Conservation (phyloP, 2,329 filamentous ascomycete genomes). For the Didymella lethalis region DNA sequence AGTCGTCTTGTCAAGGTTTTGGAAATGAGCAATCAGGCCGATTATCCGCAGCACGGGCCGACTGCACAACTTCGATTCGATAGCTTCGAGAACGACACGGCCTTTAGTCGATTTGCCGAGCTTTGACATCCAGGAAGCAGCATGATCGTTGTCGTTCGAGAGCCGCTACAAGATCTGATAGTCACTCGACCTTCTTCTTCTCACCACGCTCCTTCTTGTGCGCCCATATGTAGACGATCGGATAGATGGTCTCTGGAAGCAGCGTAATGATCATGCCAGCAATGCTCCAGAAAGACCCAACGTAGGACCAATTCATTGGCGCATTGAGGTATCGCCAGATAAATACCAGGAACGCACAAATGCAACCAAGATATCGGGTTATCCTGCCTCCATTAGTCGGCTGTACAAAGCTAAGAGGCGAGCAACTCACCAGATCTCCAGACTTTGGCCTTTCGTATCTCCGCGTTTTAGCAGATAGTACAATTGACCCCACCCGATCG, state of each 20-base stretch:
- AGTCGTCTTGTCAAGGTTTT: conserved; percentile 18
- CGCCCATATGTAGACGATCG: conserved; percentile 51
- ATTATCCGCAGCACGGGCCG: conserved; percentile 13
- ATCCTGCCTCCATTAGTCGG: conserved; percentile 36
- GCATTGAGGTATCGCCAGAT: conserved; percentile 52
- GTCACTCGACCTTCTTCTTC: conserved; percentile 18
- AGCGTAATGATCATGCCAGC: conserved; percentile 48
- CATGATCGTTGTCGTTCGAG: too few species aligned
- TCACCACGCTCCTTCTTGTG: conserved; percentile 33
- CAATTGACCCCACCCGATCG: conserved; percentile 50
- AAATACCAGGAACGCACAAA: conserved; percentile 51
- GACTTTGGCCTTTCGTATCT: conserved; percentile 50
- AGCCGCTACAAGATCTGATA: neutral
- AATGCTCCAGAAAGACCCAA: conserved; percentile 46
- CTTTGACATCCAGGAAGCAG: neutral
- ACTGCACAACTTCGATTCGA: conserved; percentile 8
- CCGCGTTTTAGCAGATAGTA: conserved; percentile 40
- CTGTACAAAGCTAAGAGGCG: neutral
- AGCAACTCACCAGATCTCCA: conserved; percentile 52
- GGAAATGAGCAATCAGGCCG: conserved; percentile 12
- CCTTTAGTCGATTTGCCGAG: neutral
- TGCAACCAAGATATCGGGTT: conserved; percentile 51
- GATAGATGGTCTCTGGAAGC: conserved; percentile 51
- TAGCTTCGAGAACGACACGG: neutral
- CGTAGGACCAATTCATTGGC: conserved; percentile 52